Percentiles rank a stretch among this genome's conserved stretches.
phyloP scores from a whole-genome alignment of 768 basidiomycete species.

The Boletus rex-veris region DNA sequence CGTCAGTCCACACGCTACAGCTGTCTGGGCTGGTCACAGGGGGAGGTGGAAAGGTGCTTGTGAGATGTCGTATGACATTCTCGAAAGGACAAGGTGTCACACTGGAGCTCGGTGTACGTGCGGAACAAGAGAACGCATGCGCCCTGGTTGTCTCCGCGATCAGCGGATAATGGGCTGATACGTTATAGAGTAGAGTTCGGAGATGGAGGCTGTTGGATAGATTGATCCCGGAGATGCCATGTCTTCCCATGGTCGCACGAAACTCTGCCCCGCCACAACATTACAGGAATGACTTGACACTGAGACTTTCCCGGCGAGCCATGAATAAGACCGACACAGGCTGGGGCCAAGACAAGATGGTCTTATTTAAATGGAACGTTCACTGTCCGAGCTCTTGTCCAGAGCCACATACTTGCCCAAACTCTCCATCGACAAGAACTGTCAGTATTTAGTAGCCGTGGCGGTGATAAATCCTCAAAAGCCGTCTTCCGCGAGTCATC shows the following conservation, averaged over 20 bases:
- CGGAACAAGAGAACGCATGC: slow-evolving; percentile 85
- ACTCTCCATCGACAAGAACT: slow-evolving; percentile 1
- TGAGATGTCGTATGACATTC: slow-evolving; percentile 93
- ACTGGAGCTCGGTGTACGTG: slow-evolving; percentile 85
- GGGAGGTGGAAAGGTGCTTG: slow-evolving; percentile 94
- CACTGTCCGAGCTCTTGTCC: too few relatives aligned
- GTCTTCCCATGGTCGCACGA: slow-evolving; percentile 16
- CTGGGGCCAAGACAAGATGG: not conserved
- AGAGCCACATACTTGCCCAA: too few relatives aligned
- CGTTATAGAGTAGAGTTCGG: not conserved
- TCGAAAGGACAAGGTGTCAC: slow-evolving; percentile 88
- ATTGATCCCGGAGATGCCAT: not conserved
- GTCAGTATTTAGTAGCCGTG: not conserved
- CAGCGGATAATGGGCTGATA: slow-evolving; percentile 45
- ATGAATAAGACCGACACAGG: slow-evolving; percentile 9
- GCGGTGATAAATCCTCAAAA: slow-evolving; percentile 16
- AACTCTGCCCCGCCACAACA: not conserved
- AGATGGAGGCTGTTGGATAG: slow-evolving; percentile 8
- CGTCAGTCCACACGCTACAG: slow-evolving; percentile 91
- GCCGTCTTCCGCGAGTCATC: slow-evolving; percentile 4
- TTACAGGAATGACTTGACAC: not conserved
- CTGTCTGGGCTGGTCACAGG: slow-evolving; percentile 87
- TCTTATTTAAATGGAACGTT: not conserved
- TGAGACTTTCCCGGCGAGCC: not conserved
- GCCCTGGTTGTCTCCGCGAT: slow-evolving; percentile 89